These are phyloP conservation scores for Quercus parvula DNA, from an alignment of 306 rosid genomes.

Conservation along the genomic window DNA sequence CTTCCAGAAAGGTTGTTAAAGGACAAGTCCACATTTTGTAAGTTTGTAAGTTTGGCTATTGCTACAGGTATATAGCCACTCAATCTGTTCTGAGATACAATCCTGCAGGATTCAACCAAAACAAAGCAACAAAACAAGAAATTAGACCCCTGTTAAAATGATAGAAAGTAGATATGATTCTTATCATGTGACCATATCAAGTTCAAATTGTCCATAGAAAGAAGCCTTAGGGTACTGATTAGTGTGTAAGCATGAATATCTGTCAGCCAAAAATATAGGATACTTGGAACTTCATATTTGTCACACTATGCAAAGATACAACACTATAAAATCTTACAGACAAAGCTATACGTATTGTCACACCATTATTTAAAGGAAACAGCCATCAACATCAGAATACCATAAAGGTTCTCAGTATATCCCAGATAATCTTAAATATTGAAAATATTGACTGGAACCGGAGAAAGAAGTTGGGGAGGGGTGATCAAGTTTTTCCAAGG, in stretches of 20 bases:
- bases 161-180: background rate
- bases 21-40: slow-evolving; percentile 79
- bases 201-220: background rate
- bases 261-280: background rate
- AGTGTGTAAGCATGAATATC: background rate
- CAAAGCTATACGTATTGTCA: background rate
- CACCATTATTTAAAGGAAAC: background rate
- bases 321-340: background rate
- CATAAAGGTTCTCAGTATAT: background rate
- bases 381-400: background rate
- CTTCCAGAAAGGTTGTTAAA: slow-evolving; percentile 68
- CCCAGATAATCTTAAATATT: background rate
- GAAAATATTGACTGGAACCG: background rate
- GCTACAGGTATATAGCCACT: slow-evolving; percentile 69
- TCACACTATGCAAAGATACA: background rate
- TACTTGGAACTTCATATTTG: background rate
- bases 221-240: too few relatives aligned
- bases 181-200: background rate
- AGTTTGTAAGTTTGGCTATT: slow-evolving; percentile 60
- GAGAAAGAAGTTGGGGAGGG: background rate
- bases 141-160: background rate
- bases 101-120: slow-evolving; percentile 43
- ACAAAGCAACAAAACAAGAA: background rate
- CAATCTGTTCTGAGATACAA: slow-evolving; percentile 62
- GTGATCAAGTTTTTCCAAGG: background rate